A percentile compares a stretch with the other conserved stretches of the same genome.
These are phyloP conservation scores for Leptographium procerum DNA, from an alignment of 2,329 filamentous ascomycete species.

Conservation along the genomic window DNA sequence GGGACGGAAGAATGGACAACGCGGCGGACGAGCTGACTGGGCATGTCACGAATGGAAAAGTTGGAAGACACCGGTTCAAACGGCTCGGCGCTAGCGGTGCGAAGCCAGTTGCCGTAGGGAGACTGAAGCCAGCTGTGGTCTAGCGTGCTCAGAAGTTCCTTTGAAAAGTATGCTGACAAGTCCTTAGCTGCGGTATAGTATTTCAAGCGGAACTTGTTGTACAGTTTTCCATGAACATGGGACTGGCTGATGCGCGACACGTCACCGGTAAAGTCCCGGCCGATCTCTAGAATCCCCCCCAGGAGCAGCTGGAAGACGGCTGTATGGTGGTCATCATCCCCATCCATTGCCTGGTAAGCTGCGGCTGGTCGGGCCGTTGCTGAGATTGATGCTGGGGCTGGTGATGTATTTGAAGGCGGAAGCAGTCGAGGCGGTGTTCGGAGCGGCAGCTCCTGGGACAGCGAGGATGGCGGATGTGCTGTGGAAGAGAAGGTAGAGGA, in stretches of 20 bases:
- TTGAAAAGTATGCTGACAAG: slow-evolving; percentile 32
- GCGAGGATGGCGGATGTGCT: neutral
- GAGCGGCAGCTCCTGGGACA: neutral
- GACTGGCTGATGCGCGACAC: slow-evolving; percentile 16
- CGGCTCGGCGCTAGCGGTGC: slow-evolving; percentile 17
- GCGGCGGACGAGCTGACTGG: slow-evolving; percentile 16
- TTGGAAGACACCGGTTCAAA: slow-evolving; percentile 16
- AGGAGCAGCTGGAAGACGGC: neutral
- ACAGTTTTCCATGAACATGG: slow-evolving; percentile 23
- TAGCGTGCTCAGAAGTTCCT: slow-evolving; percentile 25
- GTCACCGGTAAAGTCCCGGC: slow-evolving; percentile 15
- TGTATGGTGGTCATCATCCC: neutral
- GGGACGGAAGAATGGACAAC: neutral
- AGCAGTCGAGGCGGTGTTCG: neutral
- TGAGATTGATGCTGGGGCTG: neutral
- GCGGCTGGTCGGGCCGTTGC: neutral
- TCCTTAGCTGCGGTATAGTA: slow-evolving; percentile 24
- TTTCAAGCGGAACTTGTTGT: slow-evolving; percentile 29
- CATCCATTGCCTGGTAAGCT: neutral
- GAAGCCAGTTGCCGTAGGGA: slow-evolving; percentile 24
- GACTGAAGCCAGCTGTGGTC: slow-evolving; percentile 22
- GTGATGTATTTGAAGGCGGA: neutral
- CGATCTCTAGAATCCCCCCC: slow-evolving; percentile 18
- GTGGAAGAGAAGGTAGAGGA: neutral
- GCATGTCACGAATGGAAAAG: slow-evolving; percentile 15